Evolutionary conservation across 2,329 filamentous ascomycete species (phyloP).

Genomic region (Beauveria sp.): DNA sequence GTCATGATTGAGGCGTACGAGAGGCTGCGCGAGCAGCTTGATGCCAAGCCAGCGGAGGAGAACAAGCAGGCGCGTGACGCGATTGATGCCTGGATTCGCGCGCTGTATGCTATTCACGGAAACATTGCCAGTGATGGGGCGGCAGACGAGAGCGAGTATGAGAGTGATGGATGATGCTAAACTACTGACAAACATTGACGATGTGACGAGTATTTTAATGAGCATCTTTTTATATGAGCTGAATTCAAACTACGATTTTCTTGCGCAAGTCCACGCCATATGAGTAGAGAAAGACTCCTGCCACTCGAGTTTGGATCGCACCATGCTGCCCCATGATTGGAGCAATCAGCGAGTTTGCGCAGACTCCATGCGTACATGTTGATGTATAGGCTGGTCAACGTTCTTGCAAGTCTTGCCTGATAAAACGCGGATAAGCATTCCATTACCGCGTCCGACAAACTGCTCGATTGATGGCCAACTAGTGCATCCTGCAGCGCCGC

Average conservation of each 20-base stretch:
- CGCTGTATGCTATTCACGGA: conserved; percentile 40
- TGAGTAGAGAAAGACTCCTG: no score
- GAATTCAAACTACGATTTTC: no score
- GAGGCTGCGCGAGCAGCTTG: conserved; percentile 39
- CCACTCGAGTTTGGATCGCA: no score
- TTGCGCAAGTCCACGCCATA: no score
- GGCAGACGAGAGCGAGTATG: conserved; percentile 23
- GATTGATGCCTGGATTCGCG: conserved; percentile 44
- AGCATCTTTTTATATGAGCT: neutral
- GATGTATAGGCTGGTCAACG: no score
- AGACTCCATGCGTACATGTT: no score
- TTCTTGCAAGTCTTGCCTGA: no score
- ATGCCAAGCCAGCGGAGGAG: conserved; percentile 27
- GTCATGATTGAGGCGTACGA: conserved; percentile 54
- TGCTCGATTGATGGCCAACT: neutral
- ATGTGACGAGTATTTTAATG: no score
- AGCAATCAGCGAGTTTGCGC: no score
- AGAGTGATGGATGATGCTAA: neutral
- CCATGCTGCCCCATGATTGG: no score
- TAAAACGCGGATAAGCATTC: neutral
- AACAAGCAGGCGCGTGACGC: conserved; percentile 24
- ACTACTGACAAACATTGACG: neutral
- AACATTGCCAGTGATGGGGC: conserved; percentile 19
- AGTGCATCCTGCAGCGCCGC: neutral
- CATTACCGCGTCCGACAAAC: neutral